Evolutionary conservation across 345 rosid genomes (phyloP).

Genomic region (Syzygium jambos): DNA sequence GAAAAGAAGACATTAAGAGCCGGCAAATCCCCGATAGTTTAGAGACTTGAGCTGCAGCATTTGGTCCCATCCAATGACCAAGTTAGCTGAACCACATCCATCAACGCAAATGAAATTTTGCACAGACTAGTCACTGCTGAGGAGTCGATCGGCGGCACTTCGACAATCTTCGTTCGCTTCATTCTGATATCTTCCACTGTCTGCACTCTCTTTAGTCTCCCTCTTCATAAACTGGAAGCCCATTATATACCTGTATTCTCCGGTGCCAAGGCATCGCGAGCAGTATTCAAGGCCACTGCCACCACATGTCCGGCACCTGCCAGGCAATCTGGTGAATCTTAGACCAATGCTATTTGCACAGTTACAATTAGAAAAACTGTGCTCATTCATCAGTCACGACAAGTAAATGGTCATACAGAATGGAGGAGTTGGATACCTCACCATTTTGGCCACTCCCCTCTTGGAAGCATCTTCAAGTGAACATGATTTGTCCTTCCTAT

Average conservation of each 20-base stretch:
- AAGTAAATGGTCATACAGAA: neutral
- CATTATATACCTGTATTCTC: slow-evolving; percentile 51
- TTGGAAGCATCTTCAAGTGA: slow-evolving; percentile 55
- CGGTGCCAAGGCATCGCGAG: slow-evolving; percentile 69
- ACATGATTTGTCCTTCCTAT: slow-evolving; percentile 55
- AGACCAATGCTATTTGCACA: neutral
- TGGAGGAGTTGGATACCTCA: slow-evolving; percentile 11
- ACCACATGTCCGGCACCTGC: slow-evolving; percentile 72
- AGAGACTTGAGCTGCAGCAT: neutral
- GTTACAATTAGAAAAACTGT: neutral
- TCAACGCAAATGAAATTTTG: neutral
- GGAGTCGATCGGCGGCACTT: slow-evolving; percentile 1
- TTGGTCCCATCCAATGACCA: neutral
- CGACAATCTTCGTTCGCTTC: neutral
- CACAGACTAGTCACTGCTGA: neutral
- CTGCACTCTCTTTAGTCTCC: slow-evolving; percentile 7
- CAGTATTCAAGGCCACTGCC: slow-evolving; percentile 71
- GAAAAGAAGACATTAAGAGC: neutral
- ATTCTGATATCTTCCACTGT: neutral
- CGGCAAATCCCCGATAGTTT: neutral
- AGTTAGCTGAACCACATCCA: neutral
- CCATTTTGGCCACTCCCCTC: slow-evolving; percentile 90
- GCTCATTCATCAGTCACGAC: neutral
- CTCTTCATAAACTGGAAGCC: slow-evolving; percentile 55
- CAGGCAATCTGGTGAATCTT: neutral